A percentile compares a stretch with the other conserved stretches of the same genome.
Conservation (phyloP, 495 filamentous ascomycete species). For the Stereocaulon alpinum region DNA sequence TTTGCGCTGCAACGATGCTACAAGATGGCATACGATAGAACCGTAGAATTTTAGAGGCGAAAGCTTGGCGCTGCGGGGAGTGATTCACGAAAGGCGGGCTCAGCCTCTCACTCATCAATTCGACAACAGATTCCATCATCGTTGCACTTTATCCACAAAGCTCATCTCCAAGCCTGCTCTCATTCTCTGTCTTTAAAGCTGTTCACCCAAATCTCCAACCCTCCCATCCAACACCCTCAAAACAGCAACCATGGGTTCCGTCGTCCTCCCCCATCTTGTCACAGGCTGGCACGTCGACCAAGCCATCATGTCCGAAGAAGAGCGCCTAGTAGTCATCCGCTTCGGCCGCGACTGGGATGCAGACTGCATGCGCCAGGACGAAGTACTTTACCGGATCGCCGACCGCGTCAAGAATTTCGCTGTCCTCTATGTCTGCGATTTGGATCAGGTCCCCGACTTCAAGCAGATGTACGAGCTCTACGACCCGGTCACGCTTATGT, state of each 20-base stretch:
- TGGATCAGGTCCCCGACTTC: constrained; percentile 93
- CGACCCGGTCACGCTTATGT: constrained; percentile 65
- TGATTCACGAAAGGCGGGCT: too few species aligned
- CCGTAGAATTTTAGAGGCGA: neutral
- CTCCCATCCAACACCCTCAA: neutral
- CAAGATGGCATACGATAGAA: neutral
- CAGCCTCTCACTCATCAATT: too few species aligned
- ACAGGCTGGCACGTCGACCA: constrained; percentile 54
- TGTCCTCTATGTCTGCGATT: constrained; percentile 93
- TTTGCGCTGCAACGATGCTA: neutral
- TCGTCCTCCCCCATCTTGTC: constrained; percentile 83
- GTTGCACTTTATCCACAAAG: too few species aligned
- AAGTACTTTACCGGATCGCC: constrained; percentile 81
- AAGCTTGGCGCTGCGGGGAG: neutral
- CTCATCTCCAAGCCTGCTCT: too few species aligned
- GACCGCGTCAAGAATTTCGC: constrained; percentile 84
- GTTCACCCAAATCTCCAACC: too few species aligned
- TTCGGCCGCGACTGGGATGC: constrained; percentile 76
- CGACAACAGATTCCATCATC: too few species aligned
- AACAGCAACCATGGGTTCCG: constrained; percentile 58
- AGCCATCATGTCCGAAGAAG: constrained; percentile 55
- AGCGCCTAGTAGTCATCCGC: constrained; percentile 89
- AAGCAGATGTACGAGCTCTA: constrained; percentile 81
- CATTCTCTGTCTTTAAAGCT: too few species aligned
- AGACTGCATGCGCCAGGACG: constrained; percentile 84